These are phyloP conservation scores for Hirschioporus abietinus DNA, from an alignment of 768 basidiomycete species.

Conservation along the genomic window DNA sequence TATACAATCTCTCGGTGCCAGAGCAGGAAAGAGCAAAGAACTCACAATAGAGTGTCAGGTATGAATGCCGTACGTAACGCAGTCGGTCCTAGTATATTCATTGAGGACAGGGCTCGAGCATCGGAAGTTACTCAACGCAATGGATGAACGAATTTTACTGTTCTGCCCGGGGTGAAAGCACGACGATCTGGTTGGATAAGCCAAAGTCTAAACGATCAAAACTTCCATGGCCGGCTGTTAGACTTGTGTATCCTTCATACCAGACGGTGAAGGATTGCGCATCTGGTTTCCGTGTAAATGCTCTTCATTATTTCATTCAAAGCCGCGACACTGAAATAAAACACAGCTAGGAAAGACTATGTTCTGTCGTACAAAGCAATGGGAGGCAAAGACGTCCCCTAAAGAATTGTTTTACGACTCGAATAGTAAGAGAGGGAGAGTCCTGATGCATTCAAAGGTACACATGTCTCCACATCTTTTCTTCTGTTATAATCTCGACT, in stretches of 20 bases:
- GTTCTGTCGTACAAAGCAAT: constrained; percentile 73
- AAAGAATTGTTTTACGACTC: constrained; percentile 70
- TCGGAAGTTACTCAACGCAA: constrained; percentile 72
- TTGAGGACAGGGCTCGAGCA: constrained; percentile 70
- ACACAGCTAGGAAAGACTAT: constrained; percentile 78
- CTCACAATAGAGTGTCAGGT: constrained; percentile 81
- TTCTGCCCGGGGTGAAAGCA: constrained; percentile 70
- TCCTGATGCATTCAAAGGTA: constrained; percentile 94
- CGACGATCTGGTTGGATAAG: constrained; percentile 62
- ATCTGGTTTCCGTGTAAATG: constrained; percentile 52
- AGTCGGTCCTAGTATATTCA: background rate
- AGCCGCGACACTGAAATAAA: background rate
- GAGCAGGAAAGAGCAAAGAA: constrained; percentile 41
- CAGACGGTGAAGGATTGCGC: constrained; percentile 60
- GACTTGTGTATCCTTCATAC: constrained; percentile 72
- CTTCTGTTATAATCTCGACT: background rate
- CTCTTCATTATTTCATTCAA: background rate
- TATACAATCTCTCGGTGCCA: constrained; percentile 60
- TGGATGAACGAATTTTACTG: constrained; percentile 85
- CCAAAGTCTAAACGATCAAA: constrained; percentile 54
- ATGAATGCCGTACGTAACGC: constrained; percentile 15
- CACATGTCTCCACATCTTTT: constrained; percentile 11
- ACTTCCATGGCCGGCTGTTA: constrained; percentile 53
- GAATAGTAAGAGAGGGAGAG: constrained; percentile 70
- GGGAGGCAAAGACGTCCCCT: constrained; percentile 67